Evolutionary conservation across 352 stramenopile genomes (phyloP), one percentile per base, ranked within the genome.

Genomic region (Globisporangium emineosum): DNA sequence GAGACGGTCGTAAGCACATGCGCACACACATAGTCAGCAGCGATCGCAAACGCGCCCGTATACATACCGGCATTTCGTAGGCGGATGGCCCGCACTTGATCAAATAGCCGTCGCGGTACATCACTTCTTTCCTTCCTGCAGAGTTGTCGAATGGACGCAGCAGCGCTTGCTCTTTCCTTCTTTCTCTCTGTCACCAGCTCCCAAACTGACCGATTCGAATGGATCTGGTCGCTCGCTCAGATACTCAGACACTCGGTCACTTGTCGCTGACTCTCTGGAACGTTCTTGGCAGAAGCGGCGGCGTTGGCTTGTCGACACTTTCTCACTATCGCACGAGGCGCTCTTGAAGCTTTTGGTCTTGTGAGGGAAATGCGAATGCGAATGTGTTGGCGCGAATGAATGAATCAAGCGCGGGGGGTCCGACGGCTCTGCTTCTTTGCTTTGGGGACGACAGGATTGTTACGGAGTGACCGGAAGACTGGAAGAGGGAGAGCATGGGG

Each of bases 81-180:
- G 52, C 57, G 40, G 67, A 73, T 25, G 69, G 72, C 1, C 74
- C 78, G 47, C 79, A 89, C 65, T 86, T 83, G 66, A 91, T 72
- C 60, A 93, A 71, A 55, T 90, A 93, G 60, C 84, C 84, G 65
- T 93, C 84, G 65, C 84, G 76, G 66, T 93, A 93, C 84, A 93
- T 93, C 30, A 50, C 23, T 30, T 29, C n/a, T 45, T 42, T 52
- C 6, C 5, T 49, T 21, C 21, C 21, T 55, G 33, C 13, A 19
- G 40, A 29, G 43, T 43, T 49, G 32, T 6, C 23, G 57, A 69
- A 33, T 59, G 64, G 53, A 15, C 21, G 23, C 7, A 32, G 19
- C 55, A 32, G 19, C 55, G 55, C 27, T 35, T 50, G 33, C 21
- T 25, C 50, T 49, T n/a, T 21, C 37, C 37, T 43, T 43, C 37